phyloP scores from a whole-genome alignment of 371 early-diverging fungal genomes.

The Haplosporangium sp. region DNA sequence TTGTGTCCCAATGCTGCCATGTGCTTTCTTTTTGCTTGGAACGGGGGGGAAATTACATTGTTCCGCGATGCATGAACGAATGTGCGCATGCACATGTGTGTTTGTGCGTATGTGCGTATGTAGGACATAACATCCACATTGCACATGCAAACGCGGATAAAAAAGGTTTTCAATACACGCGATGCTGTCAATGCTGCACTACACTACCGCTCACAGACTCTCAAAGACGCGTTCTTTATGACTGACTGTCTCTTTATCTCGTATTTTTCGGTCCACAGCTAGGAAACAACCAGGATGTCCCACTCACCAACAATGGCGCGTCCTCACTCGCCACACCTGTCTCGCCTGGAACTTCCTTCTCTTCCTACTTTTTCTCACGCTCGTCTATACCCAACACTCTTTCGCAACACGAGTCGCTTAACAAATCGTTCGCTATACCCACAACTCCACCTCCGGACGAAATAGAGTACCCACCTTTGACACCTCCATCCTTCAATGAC shows the following conservation, averaged over 20 bases:
- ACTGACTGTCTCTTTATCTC: neutral
- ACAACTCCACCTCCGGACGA: conserved; percentile 50
- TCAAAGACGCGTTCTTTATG: neutral
- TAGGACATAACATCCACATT: no score
- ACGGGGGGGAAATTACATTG: no score
- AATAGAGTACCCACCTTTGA: conserved; percentile 41
- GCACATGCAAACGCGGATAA: no score
- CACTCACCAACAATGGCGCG: conserved; percentile 40
- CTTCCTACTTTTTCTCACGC: conserved; percentile 44
- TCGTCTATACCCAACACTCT: conserved; percentile 31
- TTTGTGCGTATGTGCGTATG: no score
- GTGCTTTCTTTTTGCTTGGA: no score
- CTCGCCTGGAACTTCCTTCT: conserved; percentile 35
- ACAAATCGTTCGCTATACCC: conserved; percentile 32
- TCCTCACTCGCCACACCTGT: conserved; percentile 50
- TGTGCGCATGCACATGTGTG: no score
- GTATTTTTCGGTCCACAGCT: conserved; percentile 52
- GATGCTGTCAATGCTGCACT: no score
- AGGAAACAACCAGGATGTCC: conserved; percentile 71
- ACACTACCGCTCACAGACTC: no score
- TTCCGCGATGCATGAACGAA: no score
- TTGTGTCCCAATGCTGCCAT: neutral
- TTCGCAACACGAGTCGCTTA: conserved; percentile 1
- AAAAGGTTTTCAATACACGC: conserved; percentile 24
- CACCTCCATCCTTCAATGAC: conserved; percentile 48